phyloP scores from a whole-genome alignment of 768 basidiomycete species.

The Lactifluus subvellereus region DNA sequence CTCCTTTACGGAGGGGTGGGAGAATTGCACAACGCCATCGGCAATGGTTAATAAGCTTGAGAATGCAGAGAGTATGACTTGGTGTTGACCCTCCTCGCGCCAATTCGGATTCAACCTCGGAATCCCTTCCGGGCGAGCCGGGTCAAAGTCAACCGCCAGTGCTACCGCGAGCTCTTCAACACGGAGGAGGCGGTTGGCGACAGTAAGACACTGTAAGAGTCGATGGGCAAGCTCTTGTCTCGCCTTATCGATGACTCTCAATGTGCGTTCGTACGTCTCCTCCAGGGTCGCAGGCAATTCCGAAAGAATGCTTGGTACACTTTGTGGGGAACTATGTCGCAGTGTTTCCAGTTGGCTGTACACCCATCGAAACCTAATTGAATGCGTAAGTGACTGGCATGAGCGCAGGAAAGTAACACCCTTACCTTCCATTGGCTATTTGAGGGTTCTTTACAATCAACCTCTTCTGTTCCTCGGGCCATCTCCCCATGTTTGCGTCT shows the following conservation, averaged over 20 bases:
- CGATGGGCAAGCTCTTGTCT: not conserved
- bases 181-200: not conserved
- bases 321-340: not conserved
- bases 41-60: conserved; percentile 6
- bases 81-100: not conserved
- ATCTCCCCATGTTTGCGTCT: too few species aligned
- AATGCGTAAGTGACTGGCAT: too few species aligned
- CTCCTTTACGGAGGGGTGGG: conserved; percentile 12
- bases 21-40: conserved; percentile 6
- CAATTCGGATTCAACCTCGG: not conserved
- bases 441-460: conserved; percentile 2
- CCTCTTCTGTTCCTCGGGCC: not conserved
- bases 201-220: conserved; percentile 2
- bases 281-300: conserved; percentile 2
- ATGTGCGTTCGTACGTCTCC: conserved; percentile 1
- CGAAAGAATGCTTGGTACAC: not conserved
- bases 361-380: conserved; percentile 1
- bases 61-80: conserved; percentile 2
- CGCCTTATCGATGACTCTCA: not conserved
- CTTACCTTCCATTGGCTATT: conserved; percentile 8
- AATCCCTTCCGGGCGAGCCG: not conserved
- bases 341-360: conserved; percentile 4
- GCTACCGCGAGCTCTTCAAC: conserved; percentile 3
- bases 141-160: conserved; percentile 11
- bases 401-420: not conserved